phyloP scores from a whole-genome alignment of 345 rosid genomes.

The Rhodomyrtus tomentosa region DNA sequence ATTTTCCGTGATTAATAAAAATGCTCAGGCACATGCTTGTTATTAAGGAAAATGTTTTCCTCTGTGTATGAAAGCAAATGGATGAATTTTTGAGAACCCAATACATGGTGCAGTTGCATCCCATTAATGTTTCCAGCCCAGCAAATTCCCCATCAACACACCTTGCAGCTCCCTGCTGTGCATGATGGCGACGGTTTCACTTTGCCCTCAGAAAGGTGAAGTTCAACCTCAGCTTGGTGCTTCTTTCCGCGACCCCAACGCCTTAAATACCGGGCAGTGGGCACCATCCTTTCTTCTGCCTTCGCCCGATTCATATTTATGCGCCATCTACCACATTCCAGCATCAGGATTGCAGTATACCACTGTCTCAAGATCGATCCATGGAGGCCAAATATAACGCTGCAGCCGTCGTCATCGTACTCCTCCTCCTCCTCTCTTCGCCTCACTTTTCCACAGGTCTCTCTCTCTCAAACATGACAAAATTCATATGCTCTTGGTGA shows the following conservation, averaged over 20 bases:
- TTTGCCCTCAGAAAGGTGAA: background rate
- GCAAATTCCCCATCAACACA: background rate
- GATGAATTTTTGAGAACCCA: background rate
- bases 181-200: background rate
- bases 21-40: background rate
- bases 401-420: background rate
- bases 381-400: background rate
- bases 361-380: background rate
- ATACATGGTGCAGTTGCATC: background rate
- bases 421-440: conserved; percentile 1
- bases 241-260: background rate
- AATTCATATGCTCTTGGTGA: background rate
- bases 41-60: background rate
- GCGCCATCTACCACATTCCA: background rate
- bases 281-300: background rate
- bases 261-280: background rate
- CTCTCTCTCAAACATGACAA: background rate
- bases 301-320: background rate
- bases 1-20: background rate
- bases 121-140: background rate
- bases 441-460: conserved; percentile 6
- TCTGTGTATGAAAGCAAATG: background rate
- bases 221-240: background rate
- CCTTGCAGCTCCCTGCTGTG: background rate
- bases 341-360: background rate